Percentiles rank a stretch among this genome's conserved stretches.
Conservation (phyloP, 768 basidiomycete genomes). For the Serpula lacrymans region DNA sequence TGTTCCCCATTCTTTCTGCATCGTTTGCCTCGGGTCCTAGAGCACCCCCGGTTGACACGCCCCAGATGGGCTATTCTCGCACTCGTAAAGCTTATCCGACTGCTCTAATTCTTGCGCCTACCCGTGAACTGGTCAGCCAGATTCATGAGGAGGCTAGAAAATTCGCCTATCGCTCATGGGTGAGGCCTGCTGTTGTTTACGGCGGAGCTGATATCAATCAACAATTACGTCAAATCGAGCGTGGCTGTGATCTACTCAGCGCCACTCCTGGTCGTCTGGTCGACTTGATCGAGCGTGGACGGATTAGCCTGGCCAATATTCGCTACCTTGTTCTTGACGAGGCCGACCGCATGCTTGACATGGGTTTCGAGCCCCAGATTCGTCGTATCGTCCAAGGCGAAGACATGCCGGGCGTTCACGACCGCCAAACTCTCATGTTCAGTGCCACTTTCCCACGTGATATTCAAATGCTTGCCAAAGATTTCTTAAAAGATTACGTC, state of each 20-base stretch:
- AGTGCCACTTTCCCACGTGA: constrained; percentile 99
- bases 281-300: constrained; percentile 96
- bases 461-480: constrained; percentile 94
- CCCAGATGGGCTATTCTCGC: constrained; percentile 53
- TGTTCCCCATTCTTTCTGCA: constrained; percentile 97
- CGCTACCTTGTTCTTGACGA: constrained; percentile 98
- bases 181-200: constrained; percentile 97
- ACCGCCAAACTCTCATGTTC: constrained; percentile 99
- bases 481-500: constrained; percentile 97
- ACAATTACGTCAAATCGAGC: constrained; percentile 91
- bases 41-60: constrained; percentile 55
- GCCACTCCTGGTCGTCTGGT: constrained; percentile 98
- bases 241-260: constrained; percentile 94
- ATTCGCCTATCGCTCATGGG: constrained; percentile 99
- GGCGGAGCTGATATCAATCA: constrained; percentile 98
- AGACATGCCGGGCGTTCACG: constrained; percentile 92
- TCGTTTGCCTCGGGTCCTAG: constrained; percentile 83
- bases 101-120: constrained; percentile 95
- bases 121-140: constrained; percentile 97
- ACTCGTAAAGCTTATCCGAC: constrained; percentile 92
- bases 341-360: constrained; percentile 99
- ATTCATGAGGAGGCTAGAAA: constrained; percentile 99
- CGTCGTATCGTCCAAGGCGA: constrained; percentile 96
- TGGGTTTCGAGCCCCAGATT: constrained; percentile 99
- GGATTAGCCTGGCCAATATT: constrained; percentile 94